Percentiles rank a stretch among this genome's conserved stretches.
These are phyloP conservation scores for Kazachstania martiniae DNA, from an alignment of 805 yeast genomes.

Conservation along the genomic window DNA sequence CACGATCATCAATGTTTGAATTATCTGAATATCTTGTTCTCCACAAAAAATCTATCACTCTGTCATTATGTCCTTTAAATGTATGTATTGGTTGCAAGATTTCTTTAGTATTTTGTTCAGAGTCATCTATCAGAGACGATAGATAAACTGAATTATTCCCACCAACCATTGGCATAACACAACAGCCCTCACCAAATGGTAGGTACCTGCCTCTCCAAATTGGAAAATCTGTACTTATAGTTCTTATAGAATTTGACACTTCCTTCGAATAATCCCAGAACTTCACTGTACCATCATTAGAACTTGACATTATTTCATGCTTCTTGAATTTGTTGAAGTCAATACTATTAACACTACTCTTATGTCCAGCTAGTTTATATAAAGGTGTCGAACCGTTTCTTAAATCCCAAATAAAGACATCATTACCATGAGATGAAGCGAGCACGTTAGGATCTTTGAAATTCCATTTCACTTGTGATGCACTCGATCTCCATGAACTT, in stretches of 20 bases:
- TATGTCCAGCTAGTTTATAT: constrained; percentile 58
- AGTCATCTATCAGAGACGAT: constrained; percentile 16
- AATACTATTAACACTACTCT: constrained; percentile 79
- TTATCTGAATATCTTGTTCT: constrained; percentile 46
- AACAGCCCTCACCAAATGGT: constrained; percentile 84
- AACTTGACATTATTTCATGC: constrained; percentile 62
- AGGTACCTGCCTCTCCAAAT: constrained; percentile 79
- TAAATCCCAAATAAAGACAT: constrained; percentile 78
- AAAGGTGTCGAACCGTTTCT: constrained; percentile 75
- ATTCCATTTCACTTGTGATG: constrained; percentile 93
- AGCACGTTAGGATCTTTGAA: constrained; percentile 60
- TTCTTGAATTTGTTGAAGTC: constrained; percentile 61
- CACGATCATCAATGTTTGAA: constrained; percentile 50
- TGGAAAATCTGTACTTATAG: constrained; percentile 68
- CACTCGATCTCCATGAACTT: constrained; percentile 94
- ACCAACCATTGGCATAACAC: constrained; percentile 84
- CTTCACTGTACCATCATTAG: constrained; percentile 77
- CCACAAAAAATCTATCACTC: constrained; percentile 86
- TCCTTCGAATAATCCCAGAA: constrained; percentile 58
- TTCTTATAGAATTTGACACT: constrained; percentile 38
- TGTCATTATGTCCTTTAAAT: constrained; percentile 75
- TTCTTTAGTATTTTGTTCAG: constrained; percentile 1
- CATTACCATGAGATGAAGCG: constrained; percentile 79
- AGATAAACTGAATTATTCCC: constrained; percentile 46
- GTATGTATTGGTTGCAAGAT: constrained; percentile 42